phyloP scores from a whole-genome alignment of 1,284 basidiomycete genomes.

The Xerocomus nothofagi region DNA sequence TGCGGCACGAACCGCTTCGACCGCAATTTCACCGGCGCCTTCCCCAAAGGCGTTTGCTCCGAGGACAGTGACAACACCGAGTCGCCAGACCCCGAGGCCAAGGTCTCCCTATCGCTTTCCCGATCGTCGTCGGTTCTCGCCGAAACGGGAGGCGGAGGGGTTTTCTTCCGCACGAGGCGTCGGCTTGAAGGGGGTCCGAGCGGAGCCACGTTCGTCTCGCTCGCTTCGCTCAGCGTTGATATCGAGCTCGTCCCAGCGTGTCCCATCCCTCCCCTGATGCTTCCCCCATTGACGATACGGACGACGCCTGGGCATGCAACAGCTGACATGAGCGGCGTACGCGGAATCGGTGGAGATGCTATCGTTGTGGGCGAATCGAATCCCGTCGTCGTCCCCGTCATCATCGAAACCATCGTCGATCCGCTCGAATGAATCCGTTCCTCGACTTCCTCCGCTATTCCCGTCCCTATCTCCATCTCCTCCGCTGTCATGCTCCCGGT shows the following conservation, averaged over 20 bases:
- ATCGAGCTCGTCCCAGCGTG: constrained; percentile 35
- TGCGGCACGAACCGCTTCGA: constrained; percentile 49
- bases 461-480: constrained; percentile 14
- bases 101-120: constrained; percentile 35
- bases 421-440: not conserved
- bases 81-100: constrained; percentile 33
- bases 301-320: constrained; percentile 10
- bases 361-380: constrained; percentile 44
- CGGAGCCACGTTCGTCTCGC: constrained; percentile 11
- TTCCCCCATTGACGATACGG: constrained; percentile 19
- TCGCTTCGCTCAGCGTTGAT: constrained; percentile 38
- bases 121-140: not conserved
- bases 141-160: constrained; percentile 33
- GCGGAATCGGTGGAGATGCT: constrained; percentile 43
- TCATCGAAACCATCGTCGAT: not conserved
- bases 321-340: constrained; percentile 37
- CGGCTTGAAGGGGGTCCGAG: constrained; percentile 34
- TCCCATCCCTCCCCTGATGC: not conserved
- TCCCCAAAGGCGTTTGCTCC: constrained; percentile 36
- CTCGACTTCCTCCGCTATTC: constrained; percentile 23
- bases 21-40: constrained; percentile 42
- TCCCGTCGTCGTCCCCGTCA: constrained; percentile 14
- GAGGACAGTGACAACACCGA: constrained; percentile 42
- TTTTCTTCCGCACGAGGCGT: constrained; percentile 39
- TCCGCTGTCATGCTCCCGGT: constrained; percentile 17